Evolutionary conservation across 768 basidiomycete genomes (phyloP).

Genomic region (Tricholoma sp.): DNA sequence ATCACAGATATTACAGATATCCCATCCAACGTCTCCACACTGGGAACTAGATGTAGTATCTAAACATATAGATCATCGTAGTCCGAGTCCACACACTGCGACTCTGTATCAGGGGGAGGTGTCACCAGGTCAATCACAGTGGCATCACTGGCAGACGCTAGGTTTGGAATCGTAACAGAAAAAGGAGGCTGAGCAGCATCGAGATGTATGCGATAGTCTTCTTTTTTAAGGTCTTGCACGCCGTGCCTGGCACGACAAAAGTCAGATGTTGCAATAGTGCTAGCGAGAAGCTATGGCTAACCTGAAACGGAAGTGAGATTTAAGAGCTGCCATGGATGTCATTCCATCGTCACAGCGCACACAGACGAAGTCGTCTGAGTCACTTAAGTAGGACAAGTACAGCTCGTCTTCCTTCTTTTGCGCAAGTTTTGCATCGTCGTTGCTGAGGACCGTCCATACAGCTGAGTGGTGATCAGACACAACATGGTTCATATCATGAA

Average conservation of each 20-base stretch:
- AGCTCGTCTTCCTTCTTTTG: conserved; percentile 10
- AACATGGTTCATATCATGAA: conserved; percentile 19
- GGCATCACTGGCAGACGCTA: background rate
- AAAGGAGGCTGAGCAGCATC: conserved; percentile 21
- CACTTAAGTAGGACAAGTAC: conserved; percentile 2
- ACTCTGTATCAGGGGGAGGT: background rate
- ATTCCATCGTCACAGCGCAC: conserved; percentile 10
- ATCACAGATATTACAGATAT: background rate
- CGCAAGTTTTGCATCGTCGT: conserved; percentile 12
- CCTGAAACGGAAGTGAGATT: conserved; percentile 11
- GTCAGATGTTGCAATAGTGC: background rate
- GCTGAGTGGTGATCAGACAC: conserved; percentile 5
- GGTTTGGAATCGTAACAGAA: conserved; percentile 13
- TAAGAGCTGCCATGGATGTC: conserved; percentile 7
- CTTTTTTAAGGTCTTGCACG: conserved; percentile 10
- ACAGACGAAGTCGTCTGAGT: conserved; percentile 9
- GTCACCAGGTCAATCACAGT: background rate
- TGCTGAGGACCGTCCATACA: conserved; percentile 10
- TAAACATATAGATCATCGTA: background rate
- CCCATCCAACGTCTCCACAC: background rate
- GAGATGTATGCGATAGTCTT: conserved; percentile 13
- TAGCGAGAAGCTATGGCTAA: conserved; percentile 1
- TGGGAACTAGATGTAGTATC: background rate
- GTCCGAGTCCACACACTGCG: background rate
- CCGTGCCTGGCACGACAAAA: conserved; percentile 9